A percentile compares a stretch with the other conserved stretches of the same genome.
These are phyloP conservation scores for Trichoderma virens DNA, from an alignment of 495 filamentous ascomycete genomes.

Conservation along the genomic window DNA sequence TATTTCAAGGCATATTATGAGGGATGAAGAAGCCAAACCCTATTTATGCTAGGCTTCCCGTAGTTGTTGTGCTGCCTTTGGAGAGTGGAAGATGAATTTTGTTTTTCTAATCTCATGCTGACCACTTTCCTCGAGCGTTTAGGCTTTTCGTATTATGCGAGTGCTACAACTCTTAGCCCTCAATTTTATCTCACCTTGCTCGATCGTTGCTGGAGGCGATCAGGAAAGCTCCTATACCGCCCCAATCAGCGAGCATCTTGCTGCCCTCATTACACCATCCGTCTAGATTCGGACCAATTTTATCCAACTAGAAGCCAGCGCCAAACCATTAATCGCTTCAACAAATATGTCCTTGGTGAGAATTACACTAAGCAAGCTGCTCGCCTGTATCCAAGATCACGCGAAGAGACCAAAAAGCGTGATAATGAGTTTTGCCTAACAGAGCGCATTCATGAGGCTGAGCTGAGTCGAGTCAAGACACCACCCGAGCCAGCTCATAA, in stretches of 20 bases:
- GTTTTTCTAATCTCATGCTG: slow-evolving; percentile 13
- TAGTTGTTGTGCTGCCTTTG: not conserved
- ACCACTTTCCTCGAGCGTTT: slow-evolving; percentile 13
- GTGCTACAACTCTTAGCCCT: slow-evolving; percentile 57
- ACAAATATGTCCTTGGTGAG: slow-evolving; percentile 72
- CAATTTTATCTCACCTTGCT: slow-evolving; percentile 74
- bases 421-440: slow-evolving; percentile 69
- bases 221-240: slow-evolving; percentile 76
- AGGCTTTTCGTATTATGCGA: slow-evolving; percentile 83
- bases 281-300: slow-evolving; percentile 66
- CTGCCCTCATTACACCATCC: slow-evolving; percentile 92
- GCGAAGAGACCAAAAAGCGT: slow-evolving; percentile 69
- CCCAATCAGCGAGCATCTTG: slow-evolving; percentile 77
- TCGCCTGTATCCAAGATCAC: slow-evolving; percentile 64
- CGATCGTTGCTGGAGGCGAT: slow-evolving; percentile 88
- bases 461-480: slow-evolving; percentile 46
- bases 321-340: slow-evolving; percentile 85
- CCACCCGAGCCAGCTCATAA: slow-evolving; percentile 65
- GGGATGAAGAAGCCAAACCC: not conserved
- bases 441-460: slow-evolving; percentile 61
- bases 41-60: not conserved
- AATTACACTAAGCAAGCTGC: slow-evolving; percentile 67
- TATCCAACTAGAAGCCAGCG: slow-evolving; percentile 73
- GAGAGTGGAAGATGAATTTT: not conserved
- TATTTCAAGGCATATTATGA: not conserved